Evolutionary conservation across 31 red algal species (phyloP).

Genomic region (Porphyra umbilicalis): DNA sequence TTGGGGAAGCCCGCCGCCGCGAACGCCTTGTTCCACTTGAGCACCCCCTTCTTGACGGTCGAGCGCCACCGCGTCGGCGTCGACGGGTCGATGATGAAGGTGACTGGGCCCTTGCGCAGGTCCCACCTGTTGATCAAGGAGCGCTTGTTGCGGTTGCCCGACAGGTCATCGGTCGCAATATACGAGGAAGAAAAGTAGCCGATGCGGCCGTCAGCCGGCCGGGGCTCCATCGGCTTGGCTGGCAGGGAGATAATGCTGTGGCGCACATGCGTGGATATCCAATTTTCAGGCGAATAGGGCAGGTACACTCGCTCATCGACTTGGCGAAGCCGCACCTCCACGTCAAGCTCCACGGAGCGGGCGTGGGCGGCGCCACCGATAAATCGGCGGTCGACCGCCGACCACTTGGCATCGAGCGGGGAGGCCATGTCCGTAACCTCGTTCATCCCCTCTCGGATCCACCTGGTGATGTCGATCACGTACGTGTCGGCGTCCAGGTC

Average conservation of each 20-base stretch:
- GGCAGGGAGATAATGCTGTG: not conserved
- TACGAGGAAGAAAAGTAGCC: not conserved
- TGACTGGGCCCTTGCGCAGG: not conserved
- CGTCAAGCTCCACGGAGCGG: not conserved
- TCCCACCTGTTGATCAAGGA: not conserved
- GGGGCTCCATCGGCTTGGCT: not conserved
- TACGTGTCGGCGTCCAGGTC: not conserved
- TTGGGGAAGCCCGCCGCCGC: not conserved
- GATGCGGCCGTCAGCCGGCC: not conserved
- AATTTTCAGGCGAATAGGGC: not conserved
- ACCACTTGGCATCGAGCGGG: not conserved
- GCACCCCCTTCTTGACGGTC: conserved; percentile 3
- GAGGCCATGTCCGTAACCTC: not conserved
- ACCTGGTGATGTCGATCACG: not conserved
- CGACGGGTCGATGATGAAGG: not conserved
- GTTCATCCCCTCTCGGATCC: not conserved
- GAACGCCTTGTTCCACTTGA: conserved; percentile 7
- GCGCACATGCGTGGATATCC: not conserved
- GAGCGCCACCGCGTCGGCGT: not conserved
- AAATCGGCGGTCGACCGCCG: no score
- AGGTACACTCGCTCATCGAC: not conserved
- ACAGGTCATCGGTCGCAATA: not conserved
- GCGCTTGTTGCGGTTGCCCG: not conserved
- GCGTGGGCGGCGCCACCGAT: not conserved
- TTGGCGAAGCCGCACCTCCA: not conserved